Evolutionary conservation across 2,329 filamentous ascomycete genomes (phyloP), one percentile per base, ranked within the genome.

Genomic region (Colletotrichum liaoningense): DNA sequence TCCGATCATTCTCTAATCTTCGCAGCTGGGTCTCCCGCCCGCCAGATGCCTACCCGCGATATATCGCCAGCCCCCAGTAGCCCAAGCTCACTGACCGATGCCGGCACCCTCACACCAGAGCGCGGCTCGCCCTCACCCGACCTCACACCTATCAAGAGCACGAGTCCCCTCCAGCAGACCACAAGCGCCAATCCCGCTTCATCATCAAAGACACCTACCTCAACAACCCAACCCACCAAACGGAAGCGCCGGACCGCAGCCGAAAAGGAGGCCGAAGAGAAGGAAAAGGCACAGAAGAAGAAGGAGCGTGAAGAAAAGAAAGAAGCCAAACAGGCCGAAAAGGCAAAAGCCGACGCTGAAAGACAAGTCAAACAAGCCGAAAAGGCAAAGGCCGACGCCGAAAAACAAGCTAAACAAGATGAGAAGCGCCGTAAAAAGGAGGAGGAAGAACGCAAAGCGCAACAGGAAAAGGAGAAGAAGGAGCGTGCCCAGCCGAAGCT

Each of bases 381-480:
- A 52, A 77, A 79, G 1, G 80, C 65, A 11, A 72, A 72, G 58
- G 64, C 58, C 28, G 69, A 66, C 79, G 6, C 84, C 63, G 85
- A 87, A 67, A 83, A 83, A 24, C 78, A 80, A 63, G 69, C 78
- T 8, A 76, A 79, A 54, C 82, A 81, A 12, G 83, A 84, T 16
- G 84, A 84, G 73, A 88, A 88, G 78, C 86, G 83, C 76, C 82
- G 82, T 35, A 85, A 88, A 75, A 88, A 87, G 77, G 88, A 89
- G 54, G 87, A 88, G 55, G 86, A 87, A 66, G 78, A 83, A 57
- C 77, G 82, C 56, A 81, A 79, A 60, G 60, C 79, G 2, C 80
- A 83, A 73, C 81, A 84, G 46, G 84, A 84, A 59, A 86, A 87
- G 77, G 85, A 86, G 28, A 89, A 85, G 76, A 89, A 87, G 78